phyloP scores from a whole-genome alignment of 768 basidiomycete species.

The Kwoniella sp. region DNA sequence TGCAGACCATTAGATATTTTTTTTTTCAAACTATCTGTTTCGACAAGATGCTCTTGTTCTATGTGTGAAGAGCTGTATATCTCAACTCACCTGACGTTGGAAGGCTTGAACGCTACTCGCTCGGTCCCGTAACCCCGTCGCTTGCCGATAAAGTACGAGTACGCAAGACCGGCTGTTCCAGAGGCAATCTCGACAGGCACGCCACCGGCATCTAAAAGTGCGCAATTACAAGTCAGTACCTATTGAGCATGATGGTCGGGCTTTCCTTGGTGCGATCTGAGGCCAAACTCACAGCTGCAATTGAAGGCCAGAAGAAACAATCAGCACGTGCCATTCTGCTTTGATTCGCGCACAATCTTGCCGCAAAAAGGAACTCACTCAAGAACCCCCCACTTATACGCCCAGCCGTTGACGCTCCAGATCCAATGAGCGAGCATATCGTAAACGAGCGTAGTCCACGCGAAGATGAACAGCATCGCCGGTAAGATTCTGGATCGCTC shows the following conservation, averaged over 20 bases:
- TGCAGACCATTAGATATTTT: neutral
- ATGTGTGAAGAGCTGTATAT: too few species aligned
- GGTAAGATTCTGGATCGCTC: conserved; percentile 86
- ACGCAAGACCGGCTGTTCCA: conserved; percentile 87
- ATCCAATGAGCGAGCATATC: conserved; percentile 96
- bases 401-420: conserved; percentile 83
- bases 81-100: conserved; percentile 67
- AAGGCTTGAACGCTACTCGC: conserved; percentile 86
- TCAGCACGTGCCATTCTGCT: neutral
- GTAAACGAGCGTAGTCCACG: conserved; percentile 86
- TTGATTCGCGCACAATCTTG: neutral
- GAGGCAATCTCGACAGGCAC: conserved; percentile 96
- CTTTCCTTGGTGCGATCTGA: neutral
- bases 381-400: conserved; percentile 68
- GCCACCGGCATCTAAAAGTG: conserved; percentile 71
- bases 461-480: conserved; percentile 82
- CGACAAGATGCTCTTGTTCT: neutral
- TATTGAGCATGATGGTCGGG: too few species aligned
- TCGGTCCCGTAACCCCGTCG: conserved; percentile 89
- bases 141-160: conserved; percentile 78
- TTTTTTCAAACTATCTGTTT: too few species aligned
- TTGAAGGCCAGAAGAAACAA: neutral
- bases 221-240: neutral
- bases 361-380: conserved; percentile 50
- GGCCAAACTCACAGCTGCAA: conserved; percentile 12